Percentiles rank a stretch among this genome's conserved stretches.
These are phyloP conservation scores for Populus euphratica DNA, from an alignment of 345 rosid genomes.

Conservation along the genomic window DNA sequence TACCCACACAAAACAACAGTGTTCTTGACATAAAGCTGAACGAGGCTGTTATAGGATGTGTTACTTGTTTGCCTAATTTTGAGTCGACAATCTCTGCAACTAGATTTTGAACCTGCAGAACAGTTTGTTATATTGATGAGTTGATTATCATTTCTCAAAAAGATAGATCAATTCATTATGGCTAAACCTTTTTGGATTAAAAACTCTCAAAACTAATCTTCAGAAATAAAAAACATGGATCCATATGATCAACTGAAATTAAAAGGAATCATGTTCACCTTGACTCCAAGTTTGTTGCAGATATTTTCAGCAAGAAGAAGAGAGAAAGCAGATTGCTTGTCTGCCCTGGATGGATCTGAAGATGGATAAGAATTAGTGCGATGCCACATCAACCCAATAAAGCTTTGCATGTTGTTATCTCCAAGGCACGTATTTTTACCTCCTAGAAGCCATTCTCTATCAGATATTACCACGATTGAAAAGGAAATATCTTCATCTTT, in stretches of 20 bases:
- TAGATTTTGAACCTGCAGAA: constrained; percentile 74
- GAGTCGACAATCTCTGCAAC: constrained; percentile 94
- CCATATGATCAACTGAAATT: neutral
- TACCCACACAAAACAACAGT: neutral
- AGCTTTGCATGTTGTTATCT: constrained; percentile 9
- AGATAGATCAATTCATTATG: constrained; percentile 2
- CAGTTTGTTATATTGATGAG: constrained; percentile 4
- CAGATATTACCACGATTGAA: constrained; percentile 76
- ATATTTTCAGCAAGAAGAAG: constrained; percentile 93
- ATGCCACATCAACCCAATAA: constrained; percentile 2
- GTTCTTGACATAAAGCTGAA: constrained; percentile 13
- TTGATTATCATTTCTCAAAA: constrained; percentile 2
- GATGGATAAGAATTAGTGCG: constrained; percentile 24
- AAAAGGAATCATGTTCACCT: constrained; percentile 36
- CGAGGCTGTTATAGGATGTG: constrained; percentile 6
- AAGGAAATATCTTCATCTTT: constrained; percentile 57
- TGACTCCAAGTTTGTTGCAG: constrained; percentile 78
- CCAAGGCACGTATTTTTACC: constrained; percentile 38
- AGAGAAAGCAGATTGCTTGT: constrained; percentile 82
- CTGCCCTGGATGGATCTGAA: constrained; percentile 86
- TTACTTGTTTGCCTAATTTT: constrained; percentile 88
- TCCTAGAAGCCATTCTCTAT: constrained; percentile 79
- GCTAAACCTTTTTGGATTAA: neutral
- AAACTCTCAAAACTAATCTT: constrained; percentile 1
- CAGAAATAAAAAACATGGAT: neutral